phyloP scores from a whole-genome alignment of 2,329 filamentous ascomycete species.

The Sporothrix humicola region DNA sequence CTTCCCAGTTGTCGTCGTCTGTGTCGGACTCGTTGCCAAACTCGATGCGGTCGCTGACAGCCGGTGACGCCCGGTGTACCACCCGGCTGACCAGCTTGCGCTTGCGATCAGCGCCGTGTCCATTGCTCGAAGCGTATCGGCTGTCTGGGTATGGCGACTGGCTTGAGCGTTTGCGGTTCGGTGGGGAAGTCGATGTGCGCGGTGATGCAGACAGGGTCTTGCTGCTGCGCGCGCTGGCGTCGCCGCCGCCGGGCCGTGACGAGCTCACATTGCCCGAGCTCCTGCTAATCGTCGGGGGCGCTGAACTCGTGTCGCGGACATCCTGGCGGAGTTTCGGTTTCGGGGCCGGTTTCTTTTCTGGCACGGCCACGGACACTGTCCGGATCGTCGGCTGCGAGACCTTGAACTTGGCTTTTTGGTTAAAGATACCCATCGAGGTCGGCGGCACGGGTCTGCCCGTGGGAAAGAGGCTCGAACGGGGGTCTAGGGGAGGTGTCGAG shows the following conservation, averaged over 20 bases:
- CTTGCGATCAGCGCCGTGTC: constrained; percentile 48
- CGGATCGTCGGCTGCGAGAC: constrained; percentile 57
- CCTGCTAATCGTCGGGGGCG: constrained; percentile 37
- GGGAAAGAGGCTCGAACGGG: background rate
- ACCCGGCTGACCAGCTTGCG: constrained; percentile 52
- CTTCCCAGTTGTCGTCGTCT: constrained; percentile 59
- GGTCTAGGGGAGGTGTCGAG: background rate
- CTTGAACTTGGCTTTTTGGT: constrained; percentile 57
- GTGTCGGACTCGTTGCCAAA: constrained; percentile 58
- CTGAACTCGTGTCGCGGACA: background rate
- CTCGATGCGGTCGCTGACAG: constrained; percentile 53
- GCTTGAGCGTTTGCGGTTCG: constrained; percentile 38
- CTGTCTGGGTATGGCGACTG: constrained; percentile 47
- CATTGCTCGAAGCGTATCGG: constrained; percentile 19
- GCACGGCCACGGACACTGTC: constrained; percentile 58
- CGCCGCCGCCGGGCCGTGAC: constrained; percentile 41
- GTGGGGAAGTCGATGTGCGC: constrained; percentile 37
- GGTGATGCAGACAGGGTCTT: constrained; percentile 35
- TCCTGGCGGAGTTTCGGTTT: constrained; percentile 43
- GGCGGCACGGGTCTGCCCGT: too few species aligned
- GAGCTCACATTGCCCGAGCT: constrained; percentile 38
- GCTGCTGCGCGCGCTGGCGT: constrained; percentile 48
- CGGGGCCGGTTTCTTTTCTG: constrained; percentile 42
- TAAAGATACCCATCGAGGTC: constrained; percentile 49
- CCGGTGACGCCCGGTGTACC: constrained; percentile 50